phyloP scores from a whole-genome alignment of 1,284 basidiomycete species.

The Ustilago xerochloae region DNA sequence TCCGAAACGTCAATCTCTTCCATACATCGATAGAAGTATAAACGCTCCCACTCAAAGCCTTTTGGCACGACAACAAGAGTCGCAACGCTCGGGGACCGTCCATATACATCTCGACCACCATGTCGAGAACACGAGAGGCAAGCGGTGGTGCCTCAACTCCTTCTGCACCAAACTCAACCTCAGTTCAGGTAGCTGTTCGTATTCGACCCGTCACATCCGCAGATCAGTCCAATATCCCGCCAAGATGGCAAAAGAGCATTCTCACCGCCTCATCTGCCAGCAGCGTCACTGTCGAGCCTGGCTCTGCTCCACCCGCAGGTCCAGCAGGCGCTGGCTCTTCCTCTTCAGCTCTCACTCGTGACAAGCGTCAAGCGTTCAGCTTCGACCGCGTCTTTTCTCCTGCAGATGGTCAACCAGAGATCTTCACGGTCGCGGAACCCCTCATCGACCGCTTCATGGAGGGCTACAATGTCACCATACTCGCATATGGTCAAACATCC shows the following conservation, averaged over 20 bases:
- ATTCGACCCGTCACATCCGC: conserved; percentile 87
- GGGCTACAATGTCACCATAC: conserved; percentile 96
- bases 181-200: conserved; percentile 76
- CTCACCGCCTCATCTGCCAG: conserved; percentile 73
- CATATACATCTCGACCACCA: background rate
- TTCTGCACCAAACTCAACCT: conserved; percentile 24
- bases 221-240: conserved; percentile 82
- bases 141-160: conserved; percentile 40
- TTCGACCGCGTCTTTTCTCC: conserved; percentile 94
- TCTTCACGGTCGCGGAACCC: conserved; percentile 86
- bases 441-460: conserved; percentile 90
- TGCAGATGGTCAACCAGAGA: conserved; percentile 81
- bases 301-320: conserved; percentile 42
- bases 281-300: conserved; percentile 54
- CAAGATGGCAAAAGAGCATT: conserved; percentile 89
- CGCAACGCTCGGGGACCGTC: too few species aligned
- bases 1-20: too few species aligned
- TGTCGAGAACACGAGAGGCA: conserved; percentile 36
- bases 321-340: conserved; percentile 70
- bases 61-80: too few species aligned
- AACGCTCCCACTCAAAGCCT: background rate
- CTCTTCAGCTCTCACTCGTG: conserved; percentile 68
- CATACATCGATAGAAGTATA: too few species aligned
- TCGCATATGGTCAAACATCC: conserved; percentile 97
- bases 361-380: conserved; percentile 81